Conservation (phyloP, 192 early-diverging fungal species). For the Umbelopsis sp. region DNA sequence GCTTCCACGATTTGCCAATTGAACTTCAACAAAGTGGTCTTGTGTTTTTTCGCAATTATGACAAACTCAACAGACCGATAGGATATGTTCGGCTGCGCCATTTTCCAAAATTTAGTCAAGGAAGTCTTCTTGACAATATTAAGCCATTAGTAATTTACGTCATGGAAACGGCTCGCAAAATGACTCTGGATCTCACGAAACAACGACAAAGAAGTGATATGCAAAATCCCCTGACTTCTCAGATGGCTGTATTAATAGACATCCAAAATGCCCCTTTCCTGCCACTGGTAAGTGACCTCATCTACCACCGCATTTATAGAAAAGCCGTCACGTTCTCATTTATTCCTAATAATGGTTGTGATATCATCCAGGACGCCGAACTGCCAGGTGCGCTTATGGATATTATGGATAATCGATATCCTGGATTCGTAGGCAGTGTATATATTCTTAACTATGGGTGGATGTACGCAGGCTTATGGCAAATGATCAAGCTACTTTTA, state of each 20-base stretch:
- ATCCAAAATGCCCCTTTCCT: constrained; percentile 29
- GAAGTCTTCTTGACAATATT: constrained; percentile 17
- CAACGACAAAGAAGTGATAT: constrained; percentile 16
- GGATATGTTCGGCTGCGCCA: constrained; percentile 31
- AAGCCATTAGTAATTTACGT: constrained; percentile 37
- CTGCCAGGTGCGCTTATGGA: background rate
- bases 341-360: background rate
- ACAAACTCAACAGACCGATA: constrained; percentile 36
- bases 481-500: constrained; percentile 41
- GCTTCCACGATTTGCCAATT: constrained; percentile 10
- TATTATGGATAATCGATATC: constrained; percentile 23
- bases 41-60: constrained; percentile 40
- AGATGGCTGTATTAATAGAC: constrained; percentile 23
- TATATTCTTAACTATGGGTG: constrained; percentile 46
- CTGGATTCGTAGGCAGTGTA: constrained; percentile 30
- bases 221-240: constrained; percentile 19
- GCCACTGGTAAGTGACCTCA: constrained; percentile 21
- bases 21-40: constrained; percentile 25
- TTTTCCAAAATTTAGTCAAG: constrained; percentile 22
- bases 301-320: background rate
- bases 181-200: constrained; percentile 23
- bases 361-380: constrained; percentile 10
- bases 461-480: constrained; percentile 48
- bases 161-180: constrained; percentile 35
- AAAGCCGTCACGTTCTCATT: constrained; percentile 2